Evolutionary conservation across 2,329 filamentous ascomycete species (phyloP).

Genomic region (Aspergillus phoenicis): DNA sequence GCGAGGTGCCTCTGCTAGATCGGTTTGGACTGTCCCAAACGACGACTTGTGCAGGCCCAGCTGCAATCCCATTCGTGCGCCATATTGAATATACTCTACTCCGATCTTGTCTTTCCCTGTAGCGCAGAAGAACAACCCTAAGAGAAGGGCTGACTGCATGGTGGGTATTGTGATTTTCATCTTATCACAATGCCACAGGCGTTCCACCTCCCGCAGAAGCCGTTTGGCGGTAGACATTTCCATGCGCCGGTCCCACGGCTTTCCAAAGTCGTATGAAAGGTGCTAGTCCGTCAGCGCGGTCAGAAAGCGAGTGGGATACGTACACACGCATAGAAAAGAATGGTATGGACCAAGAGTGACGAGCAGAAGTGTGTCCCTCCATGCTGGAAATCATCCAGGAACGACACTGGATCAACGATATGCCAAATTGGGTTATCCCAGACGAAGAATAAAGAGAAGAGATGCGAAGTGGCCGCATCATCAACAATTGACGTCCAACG

Average conservation of each 20-base stretch:
- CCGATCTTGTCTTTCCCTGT: conserved; percentile 5
- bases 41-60: background rate
- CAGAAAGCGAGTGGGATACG: background rate
- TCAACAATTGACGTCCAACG: background rate
- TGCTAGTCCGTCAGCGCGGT: background rate
- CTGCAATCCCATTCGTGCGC: conserved; percentile 1
- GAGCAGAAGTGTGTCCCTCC: conserved; percentile 4
- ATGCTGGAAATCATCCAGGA: conserved; percentile 3
- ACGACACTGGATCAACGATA: background rate
- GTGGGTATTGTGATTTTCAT: background rate
- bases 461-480: background rate
- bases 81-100: conserved; percentile 1
- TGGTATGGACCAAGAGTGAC: conserved; percentile 1
- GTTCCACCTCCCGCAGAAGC: background rate
- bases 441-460: conserved; percentile 7
- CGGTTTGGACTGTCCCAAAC: background rate
- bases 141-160: background rate
- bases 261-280: conserved; percentile 3
- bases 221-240: conserved; percentile 3
- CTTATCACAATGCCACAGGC: conserved; percentile 4
- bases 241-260: conserved; percentile 5
- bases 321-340: conserved; percentile 9
- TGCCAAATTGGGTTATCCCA: conserved; percentile 8
- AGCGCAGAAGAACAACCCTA: conserved; percentile 4
- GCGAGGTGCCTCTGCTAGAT: background rate